Conservation (phyloP, 2,329 filamentous ascomycete genomes). For the Rutstroemia sp. region DNA sequence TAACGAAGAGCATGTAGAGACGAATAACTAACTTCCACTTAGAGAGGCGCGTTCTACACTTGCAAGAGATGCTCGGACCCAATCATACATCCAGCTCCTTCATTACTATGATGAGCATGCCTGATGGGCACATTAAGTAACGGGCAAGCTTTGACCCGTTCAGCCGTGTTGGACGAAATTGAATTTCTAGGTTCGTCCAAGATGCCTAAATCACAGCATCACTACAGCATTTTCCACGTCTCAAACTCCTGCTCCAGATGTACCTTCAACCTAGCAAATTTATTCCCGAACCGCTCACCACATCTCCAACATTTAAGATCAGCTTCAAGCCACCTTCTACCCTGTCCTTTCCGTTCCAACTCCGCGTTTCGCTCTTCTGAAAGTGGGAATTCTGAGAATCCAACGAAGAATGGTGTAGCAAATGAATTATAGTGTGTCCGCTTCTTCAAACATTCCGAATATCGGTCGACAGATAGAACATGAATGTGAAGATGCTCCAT, state of each 20-base stretch:
- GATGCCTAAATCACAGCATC: no score
- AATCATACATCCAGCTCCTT: no score
- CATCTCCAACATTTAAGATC: conserved; percentile 84
- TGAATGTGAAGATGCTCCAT: conserved; percentile 94
- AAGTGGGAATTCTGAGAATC: conserved; percentile 73
- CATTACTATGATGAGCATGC: no score
- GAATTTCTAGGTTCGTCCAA: no score
- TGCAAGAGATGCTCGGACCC: no score
- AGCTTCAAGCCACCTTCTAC: conserved; percentile 45
- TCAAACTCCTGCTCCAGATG: conserved; percentile 73
- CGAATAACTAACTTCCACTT: no score
- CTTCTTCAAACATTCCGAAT: conserved; percentile 64
- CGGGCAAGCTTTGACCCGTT: no score
- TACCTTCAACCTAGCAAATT: conserved; percentile 64
- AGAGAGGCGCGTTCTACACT: no score
- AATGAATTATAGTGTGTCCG: conserved; percentile 92
- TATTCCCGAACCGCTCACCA: conserved; percentile 62
- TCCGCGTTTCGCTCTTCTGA: conserved; percentile 34
- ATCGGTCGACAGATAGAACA: conserved; percentile 73
- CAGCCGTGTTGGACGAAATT: no score
- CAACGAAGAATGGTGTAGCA: conserved; percentile 74
- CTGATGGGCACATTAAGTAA: no score
- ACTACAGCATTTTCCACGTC: conserved; percentile 53
- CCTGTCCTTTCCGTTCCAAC: conserved; percentile 37
- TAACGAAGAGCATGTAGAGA: no score